Evolutionary conservation across 192 early-diverging fungal species (phyloP).

Genomic region (Umbelopsis isabellina): DNA sequence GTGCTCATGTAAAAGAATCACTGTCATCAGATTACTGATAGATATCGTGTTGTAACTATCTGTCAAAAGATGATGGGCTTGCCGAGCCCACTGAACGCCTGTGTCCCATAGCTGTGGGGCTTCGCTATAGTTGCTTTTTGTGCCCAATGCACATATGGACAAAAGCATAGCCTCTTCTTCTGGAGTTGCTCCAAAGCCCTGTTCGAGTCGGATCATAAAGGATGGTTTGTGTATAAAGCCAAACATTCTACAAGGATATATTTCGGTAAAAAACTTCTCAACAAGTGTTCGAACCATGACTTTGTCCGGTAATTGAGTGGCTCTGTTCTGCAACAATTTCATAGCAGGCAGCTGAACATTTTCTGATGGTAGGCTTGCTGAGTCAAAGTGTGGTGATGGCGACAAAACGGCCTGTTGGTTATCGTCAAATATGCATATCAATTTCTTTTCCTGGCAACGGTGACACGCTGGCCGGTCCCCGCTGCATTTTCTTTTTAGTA

Average conservation of each 20-base stretch:
- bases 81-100: not conserved
- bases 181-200: not conserved
- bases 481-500: constrained; percentile 21
- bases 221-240: constrained; percentile 15
- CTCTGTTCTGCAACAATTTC: not conserved
- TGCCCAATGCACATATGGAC: constrained; percentile 6
- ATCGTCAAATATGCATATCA: not conserved
- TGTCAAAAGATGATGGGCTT: constrained; percentile 1
- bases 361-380: not conserved
- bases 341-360: not conserved
- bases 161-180: not conserved
- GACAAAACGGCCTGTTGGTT: not conserved
- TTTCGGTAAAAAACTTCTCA: constrained; percentile 9
- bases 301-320: constrained; percentile 3
- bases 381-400: too few relatives aligned
- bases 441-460: not conserved
- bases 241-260: constrained; percentile 19
- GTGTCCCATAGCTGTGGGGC: constrained; percentile 1
- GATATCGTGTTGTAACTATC: not conserved
- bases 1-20: constrained; percentile 13
- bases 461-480: constrained; percentile 3
- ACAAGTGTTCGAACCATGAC: not conserved
- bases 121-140: not conserved
- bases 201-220: constrained; percentile 10
- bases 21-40: constrained; percentile 14